Percentiles rank a stretch among this genome's conserved stretches.
These are phyloP conservation scores for Cardamine chenopodiifolia DNA, from an alignment of 345 rosid genomes.

Conservation along the genomic window DNA sequence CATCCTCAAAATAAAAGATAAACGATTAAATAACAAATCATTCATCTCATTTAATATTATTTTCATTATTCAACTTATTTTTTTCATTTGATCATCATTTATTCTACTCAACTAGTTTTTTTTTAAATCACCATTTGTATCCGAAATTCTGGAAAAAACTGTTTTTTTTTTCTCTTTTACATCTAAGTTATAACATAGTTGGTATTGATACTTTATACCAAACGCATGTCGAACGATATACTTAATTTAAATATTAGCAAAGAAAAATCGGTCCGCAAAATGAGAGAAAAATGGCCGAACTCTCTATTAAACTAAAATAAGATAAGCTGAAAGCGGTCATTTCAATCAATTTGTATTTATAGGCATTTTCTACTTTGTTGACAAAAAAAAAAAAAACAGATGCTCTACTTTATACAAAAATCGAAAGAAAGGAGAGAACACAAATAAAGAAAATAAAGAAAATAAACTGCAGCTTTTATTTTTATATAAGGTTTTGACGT, in stretches of 20 bases:
- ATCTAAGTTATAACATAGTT: too few relatives aligned
- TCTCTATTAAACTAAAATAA: constrained; percentile 8
- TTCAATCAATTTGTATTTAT: constrained; percentile 22
- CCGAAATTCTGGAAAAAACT: too few relatives aligned
- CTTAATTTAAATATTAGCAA: neutral
- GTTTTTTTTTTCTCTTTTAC: too few relatives aligned
- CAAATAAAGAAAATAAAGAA: constrained; percentile 15
- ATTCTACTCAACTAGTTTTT: too few relatives aligned
- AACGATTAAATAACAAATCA: too few relatives aligned
- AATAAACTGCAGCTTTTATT: constrained; percentile 30
- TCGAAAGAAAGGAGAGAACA: neutral
- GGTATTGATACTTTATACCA: neutral
- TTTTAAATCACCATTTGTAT: too few relatives aligned
- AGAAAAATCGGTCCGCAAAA: neutral
- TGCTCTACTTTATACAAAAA: constrained; percentile 11
- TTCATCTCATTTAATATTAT: too few relatives aligned
- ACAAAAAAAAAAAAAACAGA: neutral
- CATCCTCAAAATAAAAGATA: too few relatives aligned
- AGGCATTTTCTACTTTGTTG: constrained; percentile 30
- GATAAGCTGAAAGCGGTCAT: neutral
- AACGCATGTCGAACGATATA: constrained; percentile 11
- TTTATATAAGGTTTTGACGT: constrained; percentile 28
- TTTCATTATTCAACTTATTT: too few relatives aligned
- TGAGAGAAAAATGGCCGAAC: constrained; percentile 18
- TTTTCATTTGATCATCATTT: too few relatives aligned